A percentile compares a stretch with the other conserved stretches of the same genome.
phyloP scores from a whole-genome alignment of 164 flowering plant species.

The Liquidambar formosana region DNA sequence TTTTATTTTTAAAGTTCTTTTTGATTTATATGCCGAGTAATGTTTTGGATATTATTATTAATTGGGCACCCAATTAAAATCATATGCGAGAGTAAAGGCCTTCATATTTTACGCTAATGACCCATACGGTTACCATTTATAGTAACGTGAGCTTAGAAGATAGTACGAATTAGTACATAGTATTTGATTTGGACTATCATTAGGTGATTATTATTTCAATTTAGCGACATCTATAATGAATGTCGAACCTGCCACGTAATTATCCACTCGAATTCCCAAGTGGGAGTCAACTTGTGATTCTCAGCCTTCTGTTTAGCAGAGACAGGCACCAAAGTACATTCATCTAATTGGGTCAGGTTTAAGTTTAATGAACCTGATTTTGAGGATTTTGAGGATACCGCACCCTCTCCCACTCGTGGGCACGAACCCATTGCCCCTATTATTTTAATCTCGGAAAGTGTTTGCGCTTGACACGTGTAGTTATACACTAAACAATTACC shows the following conservation, averaged over 20 bases:
- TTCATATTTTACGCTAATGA: no score
- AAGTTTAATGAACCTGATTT: conserved; percentile 24
- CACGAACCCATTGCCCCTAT: conserved; percentile 24
- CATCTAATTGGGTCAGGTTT: conserved; percentile 9
- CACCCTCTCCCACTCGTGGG: conserved; percentile 29
- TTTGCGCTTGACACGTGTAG: conserved; percentile 14
- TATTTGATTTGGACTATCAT: not conserved
- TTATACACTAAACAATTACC: not conserved
- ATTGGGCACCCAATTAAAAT: no score
- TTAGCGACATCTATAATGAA: no score
- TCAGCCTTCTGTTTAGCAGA: conserved; percentile 12
- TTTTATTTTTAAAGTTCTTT: no score
- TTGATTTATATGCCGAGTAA: no score
- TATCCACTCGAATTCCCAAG: not conserved
- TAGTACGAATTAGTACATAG: not conserved
- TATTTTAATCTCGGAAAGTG: conserved; percentile 1
- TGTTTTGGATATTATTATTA: no score
- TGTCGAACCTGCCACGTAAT: not conserved
- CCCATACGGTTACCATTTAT: no score
- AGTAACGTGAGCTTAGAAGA: not conserved
- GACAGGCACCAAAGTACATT: not conserved
- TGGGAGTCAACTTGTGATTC: not conserved
- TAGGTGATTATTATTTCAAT: no score
- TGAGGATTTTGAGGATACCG: conserved; percentile 34
- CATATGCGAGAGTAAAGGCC: no score